Conservation (phyloP, 306 rosid species). For the Vigna mungo region DNA sequence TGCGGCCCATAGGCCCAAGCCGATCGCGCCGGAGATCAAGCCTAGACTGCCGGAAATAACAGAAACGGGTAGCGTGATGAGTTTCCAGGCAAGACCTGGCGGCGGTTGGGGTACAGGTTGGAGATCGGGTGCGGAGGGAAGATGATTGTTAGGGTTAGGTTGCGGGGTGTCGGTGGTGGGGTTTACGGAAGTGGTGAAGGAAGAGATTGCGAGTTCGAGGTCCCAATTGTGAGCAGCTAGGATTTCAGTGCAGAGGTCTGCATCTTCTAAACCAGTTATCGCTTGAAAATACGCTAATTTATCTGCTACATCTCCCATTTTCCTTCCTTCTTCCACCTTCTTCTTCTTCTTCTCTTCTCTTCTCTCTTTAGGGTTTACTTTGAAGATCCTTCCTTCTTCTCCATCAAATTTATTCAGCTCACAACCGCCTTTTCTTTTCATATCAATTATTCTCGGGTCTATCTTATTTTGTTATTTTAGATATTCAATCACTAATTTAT, state of each 20-base stretch:
- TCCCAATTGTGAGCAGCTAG: conserved; percentile 94
- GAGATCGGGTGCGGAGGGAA: conserved; percentile 8
- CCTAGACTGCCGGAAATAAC: conserved; percentile 84
- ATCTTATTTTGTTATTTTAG: too few species aligned
- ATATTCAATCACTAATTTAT: too few species aligned
- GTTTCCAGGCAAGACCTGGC: conserved; percentile 82
- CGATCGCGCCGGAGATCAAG: conserved; percentile 82
- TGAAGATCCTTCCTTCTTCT: background rate
- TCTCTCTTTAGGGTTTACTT: background rate
- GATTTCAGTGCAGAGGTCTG: conserved; percentile 85
- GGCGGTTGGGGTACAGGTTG: conserved; percentile 34
- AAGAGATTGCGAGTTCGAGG: conserved; percentile 94
- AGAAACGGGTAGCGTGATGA: conserved; percentile 80
- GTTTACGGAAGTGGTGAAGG: conserved; percentile 51
- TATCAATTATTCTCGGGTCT: too few species aligned
- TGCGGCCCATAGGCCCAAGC: conserved; percentile 91
- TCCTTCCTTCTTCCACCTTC: background rate
- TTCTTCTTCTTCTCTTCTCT: background rate
- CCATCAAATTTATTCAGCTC: background rate
- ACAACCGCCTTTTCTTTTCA: too few species aligned
- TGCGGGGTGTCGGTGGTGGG: conserved; percentile 4
- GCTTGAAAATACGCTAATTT: conserved; percentile 89
- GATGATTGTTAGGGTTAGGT: background rate
- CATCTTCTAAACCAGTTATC: conserved; percentile 86
- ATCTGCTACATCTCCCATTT: conserved; percentile 78